Conservation (phyloP, 768 basidiomycete species). For the Udeniomyces megalosporus region DNA sequence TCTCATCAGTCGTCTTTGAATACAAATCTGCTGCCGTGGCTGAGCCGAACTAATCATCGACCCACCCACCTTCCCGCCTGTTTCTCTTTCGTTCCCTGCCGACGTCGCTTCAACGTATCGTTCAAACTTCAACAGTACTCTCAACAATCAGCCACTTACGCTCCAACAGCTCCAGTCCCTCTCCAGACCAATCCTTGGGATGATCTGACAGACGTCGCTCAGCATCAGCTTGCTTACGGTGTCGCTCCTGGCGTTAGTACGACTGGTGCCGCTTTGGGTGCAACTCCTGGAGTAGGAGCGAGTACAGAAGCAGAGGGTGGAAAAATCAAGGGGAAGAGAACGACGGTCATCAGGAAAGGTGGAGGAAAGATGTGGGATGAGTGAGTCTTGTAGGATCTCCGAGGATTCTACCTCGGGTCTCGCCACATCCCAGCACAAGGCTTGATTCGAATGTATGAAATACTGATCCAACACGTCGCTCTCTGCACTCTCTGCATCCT, state of each 20-base stretch:
- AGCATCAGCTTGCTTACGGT: conserved; percentile 3
- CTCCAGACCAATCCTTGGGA: conserved; percentile 4
- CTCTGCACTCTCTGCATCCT: neutral
- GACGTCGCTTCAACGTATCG: neutral
- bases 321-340: conserved; percentile 61
- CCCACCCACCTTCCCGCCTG: too few species aligned
- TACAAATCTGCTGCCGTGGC: too few species aligned
- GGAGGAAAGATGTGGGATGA: conserved; percentile 98
- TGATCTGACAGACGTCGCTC: neutral
- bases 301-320: conserved; percentile 40
- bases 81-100: neutral
- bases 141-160: too few species aligned
- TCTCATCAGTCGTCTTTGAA: too few species aligned
- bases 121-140: neutral
- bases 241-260: neutral
- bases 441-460: too few species aligned
- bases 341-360: conserved; percentile 86
- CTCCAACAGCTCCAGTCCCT: too few species aligned
- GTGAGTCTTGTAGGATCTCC: too few species aligned
- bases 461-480: neutral
- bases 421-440: too few species aligned
- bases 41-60: too few species aligned
- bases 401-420: too few species aligned
- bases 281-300: too few species aligned
- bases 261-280: too few species aligned